phyloP scores from a whole-genome alignment of 192 early-diverging fungal genomes.

The Coemansia brasiliensis region DNA sequence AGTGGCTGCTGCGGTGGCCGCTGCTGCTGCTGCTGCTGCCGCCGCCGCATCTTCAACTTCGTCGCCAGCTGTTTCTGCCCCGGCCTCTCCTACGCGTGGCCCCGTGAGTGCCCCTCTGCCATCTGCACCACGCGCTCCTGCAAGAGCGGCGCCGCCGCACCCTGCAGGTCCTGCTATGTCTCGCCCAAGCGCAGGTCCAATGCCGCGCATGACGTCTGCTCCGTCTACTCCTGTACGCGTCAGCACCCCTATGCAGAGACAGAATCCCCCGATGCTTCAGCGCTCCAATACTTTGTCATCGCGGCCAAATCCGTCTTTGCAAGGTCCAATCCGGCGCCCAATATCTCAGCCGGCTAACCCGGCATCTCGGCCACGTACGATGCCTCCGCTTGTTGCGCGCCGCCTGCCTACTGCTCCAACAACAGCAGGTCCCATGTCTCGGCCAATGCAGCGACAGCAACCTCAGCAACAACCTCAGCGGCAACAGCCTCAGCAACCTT shows the following conservation, averaged over 20 bases:
- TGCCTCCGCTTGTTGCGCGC: conserved; percentile 6
- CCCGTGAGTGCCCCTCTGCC: conserved; percentile 6
- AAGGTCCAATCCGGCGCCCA: conserved; percentile 12
- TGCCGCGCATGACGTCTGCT: conserved; percentile 13
- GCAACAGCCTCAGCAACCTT: conserved; percentile 11
- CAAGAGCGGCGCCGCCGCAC: not conserved
- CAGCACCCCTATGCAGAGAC: not conserved
- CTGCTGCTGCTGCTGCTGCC: conserved; percentile 57
- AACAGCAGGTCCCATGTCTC: not conserved
- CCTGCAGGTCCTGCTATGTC: not conserved
- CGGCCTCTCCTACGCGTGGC: conserved; percentile 12
- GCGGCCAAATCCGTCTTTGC: not conserved
- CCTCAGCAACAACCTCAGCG: conserved; percentile 4
- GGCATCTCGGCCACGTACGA: conserved; percentile 1
- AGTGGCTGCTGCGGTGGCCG: conserved; percentile 62
- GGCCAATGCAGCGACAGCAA: conserved; percentile 1
- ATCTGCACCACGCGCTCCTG: conserved; percentile 2
- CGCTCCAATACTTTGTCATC: not conserved
- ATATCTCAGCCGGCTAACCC: not conserved
- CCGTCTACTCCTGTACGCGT: conserved; percentile 8
- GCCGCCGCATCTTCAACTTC: conserved; percentile 23
- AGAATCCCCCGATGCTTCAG: not conserved
- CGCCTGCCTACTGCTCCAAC: conserved; percentile 2
- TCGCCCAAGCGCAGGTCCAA: not conserved
- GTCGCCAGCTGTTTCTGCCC: conserved; percentile 19